These are phyloP conservation scores for Setomelanomma holmii DNA, from an alignment of 2,329 filamentous ascomycete genomes.

Conservation along the genomic window DNA sequence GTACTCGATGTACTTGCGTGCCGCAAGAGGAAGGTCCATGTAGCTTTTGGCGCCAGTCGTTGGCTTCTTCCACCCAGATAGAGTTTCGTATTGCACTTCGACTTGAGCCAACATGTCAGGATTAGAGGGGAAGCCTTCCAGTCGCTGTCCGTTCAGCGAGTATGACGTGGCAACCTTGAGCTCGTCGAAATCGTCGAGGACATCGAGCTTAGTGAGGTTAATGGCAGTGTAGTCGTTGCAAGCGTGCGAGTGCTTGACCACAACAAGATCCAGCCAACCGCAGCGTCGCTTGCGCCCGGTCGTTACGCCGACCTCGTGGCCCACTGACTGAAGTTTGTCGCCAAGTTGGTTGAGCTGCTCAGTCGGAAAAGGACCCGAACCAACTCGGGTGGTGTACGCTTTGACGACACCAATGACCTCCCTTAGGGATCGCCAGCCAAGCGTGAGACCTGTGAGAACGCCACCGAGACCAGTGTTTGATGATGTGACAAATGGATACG, in stretches of 20 bases:
- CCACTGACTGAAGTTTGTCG: slow-evolving; percentile 63
- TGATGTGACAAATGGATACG: slow-evolving; percentile 68
- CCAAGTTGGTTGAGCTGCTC: slow-evolving; percentile 67
- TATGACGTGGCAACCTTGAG: slow-evolving; percentile 80
- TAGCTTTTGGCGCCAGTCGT: slow-evolving; percentile 68
- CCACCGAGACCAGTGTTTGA: slow-evolving; percentile 67
- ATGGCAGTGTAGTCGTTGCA: slow-evolving; percentile 73
- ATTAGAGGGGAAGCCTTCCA: slow-evolving; percentile 72
- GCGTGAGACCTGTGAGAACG: slow-evolving; percentile 67
- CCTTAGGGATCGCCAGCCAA: slow-evolving; percentile 67
- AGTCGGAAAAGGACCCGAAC: slow-evolving; percentile 69
- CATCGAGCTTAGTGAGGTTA: slow-evolving; percentile 72
- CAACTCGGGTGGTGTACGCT: slow-evolving; percentile 70
- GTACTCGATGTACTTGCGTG: slow-evolving; percentile 70
- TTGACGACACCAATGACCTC: slow-evolving; percentile 72
- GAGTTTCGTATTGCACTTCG: slow-evolving; percentile 71
- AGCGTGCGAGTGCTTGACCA: slow-evolving; percentile 69
- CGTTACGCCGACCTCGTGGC: slow-evolving; percentile 62
- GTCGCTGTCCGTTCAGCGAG: slow-evolving; percentile 60
- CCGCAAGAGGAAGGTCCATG: slow-evolving; percentile 68
- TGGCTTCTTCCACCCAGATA: slow-evolving; percentile 72
- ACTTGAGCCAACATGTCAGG: slow-evolving; percentile 64
- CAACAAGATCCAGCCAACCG: slow-evolving; percentile 72
- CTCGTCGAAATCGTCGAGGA: slow-evolving; percentile 75
- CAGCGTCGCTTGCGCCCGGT: slow-evolving; percentile 69